These are phyloP conservation scores for Cryptococcus deneoformans DNA, from an alignment of 1,284 basidiomycete species.

Conservation along the genomic window DNA sequence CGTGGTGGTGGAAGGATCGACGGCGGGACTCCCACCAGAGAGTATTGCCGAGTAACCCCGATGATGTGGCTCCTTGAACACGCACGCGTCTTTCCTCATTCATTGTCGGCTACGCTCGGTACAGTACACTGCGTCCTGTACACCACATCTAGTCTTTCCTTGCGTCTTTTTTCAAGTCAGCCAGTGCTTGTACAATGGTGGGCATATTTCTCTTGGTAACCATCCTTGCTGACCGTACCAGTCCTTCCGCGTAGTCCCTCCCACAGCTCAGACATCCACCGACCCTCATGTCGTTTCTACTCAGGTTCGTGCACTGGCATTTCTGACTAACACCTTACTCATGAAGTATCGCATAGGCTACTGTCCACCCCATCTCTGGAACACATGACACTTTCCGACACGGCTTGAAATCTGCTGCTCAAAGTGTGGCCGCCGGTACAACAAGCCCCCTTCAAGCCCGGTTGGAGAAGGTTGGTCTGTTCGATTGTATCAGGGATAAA, in stretches of 20 bases:
- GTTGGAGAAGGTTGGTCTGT: conserved; percentile 44
- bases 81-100: conserved; percentile 12
- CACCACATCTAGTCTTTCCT: too few species aligned
- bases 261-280: conserved; percentile 33
- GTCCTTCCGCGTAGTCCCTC: conserved; percentile 42
- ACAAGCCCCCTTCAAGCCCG: conserved; percentile 41
- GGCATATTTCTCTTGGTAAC: conserved; percentile 2
- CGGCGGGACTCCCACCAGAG: too few species aligned
- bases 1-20: too few species aligned
- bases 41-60: conserved; percentile 11
- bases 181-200: conserved; percentile 20
- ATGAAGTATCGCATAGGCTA: conserved; percentile 22
- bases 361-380: conserved; percentile 43
- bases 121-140: not conserved
- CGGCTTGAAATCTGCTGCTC: conserved; percentile 40
- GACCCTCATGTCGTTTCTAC: conserved; percentile 39
- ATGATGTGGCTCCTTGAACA: conserved; percentile 12
- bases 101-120: not conserved
- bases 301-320: conserved; percentile 24
- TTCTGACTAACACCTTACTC: not conserved
- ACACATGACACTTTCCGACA: conserved; percentile 46
- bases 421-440: conserved; percentile 31
- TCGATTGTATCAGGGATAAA: not conserved
- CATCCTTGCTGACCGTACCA: conserved; percentile 7
- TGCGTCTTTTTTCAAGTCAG: too few species aligned